A percentile compares a stretch with the other conserved stretches of the same genome.
phyloP scores from a whole-genome alignment of 768 basidiomycete species.

The Mycena amicta region DNA sequence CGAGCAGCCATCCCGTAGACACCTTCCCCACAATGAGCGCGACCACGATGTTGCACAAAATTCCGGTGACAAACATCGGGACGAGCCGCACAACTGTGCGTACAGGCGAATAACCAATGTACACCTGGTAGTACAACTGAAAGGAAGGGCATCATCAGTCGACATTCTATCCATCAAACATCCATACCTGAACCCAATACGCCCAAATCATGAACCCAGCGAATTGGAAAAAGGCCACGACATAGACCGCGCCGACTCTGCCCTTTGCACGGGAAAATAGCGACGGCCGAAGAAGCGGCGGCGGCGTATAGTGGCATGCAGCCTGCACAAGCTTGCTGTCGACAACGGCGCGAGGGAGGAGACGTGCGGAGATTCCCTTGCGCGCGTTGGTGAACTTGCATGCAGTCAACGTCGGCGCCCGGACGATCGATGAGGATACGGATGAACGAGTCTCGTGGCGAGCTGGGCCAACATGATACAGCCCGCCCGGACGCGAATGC shows the following conservation, averaged over 20 bases:
- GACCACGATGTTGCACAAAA: slow-evolving; percentile 53
- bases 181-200: slow-evolving; percentile 23
- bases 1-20: slow-evolving; percentile 45
- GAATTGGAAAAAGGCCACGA: slow-evolving; percentile 54
- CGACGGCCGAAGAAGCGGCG: slow-evolving; percentile 53
- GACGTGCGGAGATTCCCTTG: neutral
- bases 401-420: too few species aligned
- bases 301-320: slow-evolving; percentile 30
- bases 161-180: neutral
- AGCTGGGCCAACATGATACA: neutral
- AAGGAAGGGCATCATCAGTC: neutral
- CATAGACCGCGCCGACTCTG: slow-evolving; percentile 49
- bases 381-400: neutral
- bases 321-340: neutral
- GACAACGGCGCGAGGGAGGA: neutral
- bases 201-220: slow-evolving; percentile 45
- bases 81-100: slow-evolving; percentile 55
- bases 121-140: slow-evolving; percentile 61
- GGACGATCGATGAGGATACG: neutral
- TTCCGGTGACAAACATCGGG: slow-evolving; percentile 58
- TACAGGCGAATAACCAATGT: slow-evolving; percentile 47
- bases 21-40: slow-evolving; percentile 50
- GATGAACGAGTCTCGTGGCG: neutral
- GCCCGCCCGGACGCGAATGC: slow-evolving; percentile 17
- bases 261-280: slow-evolving; percentile 53